These are phyloP conservation scores for Mycena galericulata DNA, from an alignment of 768 basidiomycete genomes.

Conservation along the genomic window DNA sequence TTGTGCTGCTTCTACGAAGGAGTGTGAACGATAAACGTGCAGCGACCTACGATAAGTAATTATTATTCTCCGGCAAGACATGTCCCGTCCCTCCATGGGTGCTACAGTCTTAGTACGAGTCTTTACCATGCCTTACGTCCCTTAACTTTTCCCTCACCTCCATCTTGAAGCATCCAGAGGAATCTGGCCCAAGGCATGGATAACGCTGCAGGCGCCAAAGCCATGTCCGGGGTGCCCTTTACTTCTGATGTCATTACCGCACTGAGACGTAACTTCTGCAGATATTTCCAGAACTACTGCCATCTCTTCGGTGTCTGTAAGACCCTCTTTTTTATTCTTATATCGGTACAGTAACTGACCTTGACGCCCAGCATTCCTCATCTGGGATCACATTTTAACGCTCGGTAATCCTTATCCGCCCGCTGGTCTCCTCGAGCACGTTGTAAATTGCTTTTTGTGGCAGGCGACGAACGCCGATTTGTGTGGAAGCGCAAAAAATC, in stretches of 20 bases:
- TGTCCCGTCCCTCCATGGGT: neutral
- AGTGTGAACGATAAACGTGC: neutral
- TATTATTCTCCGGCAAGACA: neutral
- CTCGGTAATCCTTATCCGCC: neutral
- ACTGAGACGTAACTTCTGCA: neutral
- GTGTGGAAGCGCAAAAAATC: conserved; percentile 45
- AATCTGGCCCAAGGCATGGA: neutral
- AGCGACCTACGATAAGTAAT: conserved; percentile 9
- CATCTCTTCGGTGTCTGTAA: conserved; percentile 12
- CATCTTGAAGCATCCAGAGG: neutral
- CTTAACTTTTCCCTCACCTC: neutral
- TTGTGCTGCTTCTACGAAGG: conserved; percentile 7
- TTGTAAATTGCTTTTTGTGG: neutral
- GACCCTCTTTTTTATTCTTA: neutral
- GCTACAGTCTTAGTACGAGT: neutral
- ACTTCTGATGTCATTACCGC: neutral
- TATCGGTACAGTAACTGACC: neutral
- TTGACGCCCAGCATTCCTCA: conserved; percentile 8
- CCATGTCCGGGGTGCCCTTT: neutral
- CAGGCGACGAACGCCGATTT: conserved; percentile 16
- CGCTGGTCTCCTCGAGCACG: too few species aligned
- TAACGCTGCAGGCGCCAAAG: neutral
- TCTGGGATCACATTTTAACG: conserved; percentile 15
- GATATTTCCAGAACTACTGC: conserved; percentile 21
- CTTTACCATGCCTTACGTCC: neutral